Conservation (phyloP, 169 alveolate genomes). For the Perkinsus olseni region DNA sequence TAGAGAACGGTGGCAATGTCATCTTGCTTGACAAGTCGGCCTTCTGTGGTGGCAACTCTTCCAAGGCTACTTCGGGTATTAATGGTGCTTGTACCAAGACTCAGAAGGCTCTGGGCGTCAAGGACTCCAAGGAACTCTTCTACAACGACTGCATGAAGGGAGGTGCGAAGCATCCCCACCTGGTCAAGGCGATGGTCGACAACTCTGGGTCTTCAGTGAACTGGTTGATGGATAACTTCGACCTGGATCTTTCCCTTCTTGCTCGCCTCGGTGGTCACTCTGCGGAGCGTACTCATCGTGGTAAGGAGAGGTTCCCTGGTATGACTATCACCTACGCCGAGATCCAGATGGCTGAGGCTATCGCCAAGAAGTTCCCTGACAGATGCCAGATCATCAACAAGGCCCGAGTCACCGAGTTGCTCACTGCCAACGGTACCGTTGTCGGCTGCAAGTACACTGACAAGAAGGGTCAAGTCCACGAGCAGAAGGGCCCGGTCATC, state of each 20-base stretch:
- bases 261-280: slow-evolving; percentile 44
- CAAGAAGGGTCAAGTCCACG: slow-evolving; percentile 23
- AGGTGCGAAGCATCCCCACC: slow-evolving; percentile 11
- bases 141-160: slow-evolving; percentile 22
- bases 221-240: slow-evolving; percentile 18
- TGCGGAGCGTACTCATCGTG: slow-evolving; percentile 37
- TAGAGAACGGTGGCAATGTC: slow-evolving; percentile 23
- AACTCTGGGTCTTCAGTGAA: slow-evolving; percentile 10
- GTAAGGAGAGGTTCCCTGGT: slow-evolving; percentile 27
- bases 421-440: neutral
- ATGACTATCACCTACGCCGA: slow-evolving; percentile 21
- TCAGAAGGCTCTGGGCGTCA: slow-evolving; percentile 22
- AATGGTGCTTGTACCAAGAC: slow-evolving; percentile 26
- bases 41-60: slow-evolving; percentile 19
- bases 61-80: slow-evolving; percentile 43
- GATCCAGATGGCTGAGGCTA: slow-evolving; percentile 18
- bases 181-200: slow-evolving; percentile 19
- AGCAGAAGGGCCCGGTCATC: slow-evolving; percentile 40
- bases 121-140: slow-evolving; percentile 25
- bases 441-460: slow-evolving; percentile 1
- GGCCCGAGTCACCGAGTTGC: neutral
- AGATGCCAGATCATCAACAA: neutral
- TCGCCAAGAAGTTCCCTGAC: slow-evolving; percentile 17
- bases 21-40: slow-evolving; percentile 12
- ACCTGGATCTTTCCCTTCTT: slow-evolving; percentile 29